These are phyloP conservation scores for Colletotrichum noveboracense DNA, from an alignment of 2,329 filamentous ascomycete genomes.

Conservation along the genomic window DNA sequence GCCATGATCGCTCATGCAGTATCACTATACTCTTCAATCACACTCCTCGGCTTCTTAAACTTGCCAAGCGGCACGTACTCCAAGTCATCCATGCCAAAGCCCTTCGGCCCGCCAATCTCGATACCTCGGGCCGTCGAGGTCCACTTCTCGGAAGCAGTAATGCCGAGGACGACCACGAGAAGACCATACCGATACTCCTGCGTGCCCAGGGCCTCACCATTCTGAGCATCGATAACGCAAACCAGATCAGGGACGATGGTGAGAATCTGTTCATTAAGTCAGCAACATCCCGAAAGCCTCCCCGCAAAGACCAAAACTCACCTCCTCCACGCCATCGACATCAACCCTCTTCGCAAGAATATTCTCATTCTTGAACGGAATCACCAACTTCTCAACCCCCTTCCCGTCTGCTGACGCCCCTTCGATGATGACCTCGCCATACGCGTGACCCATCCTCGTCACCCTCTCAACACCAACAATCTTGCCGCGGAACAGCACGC, in stretches of 20 bases:
- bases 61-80: slow-evolving; percentile 44
- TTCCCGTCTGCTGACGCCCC: slow-evolving; percentile 27
- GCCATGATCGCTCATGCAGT: neutral
- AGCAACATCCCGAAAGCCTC: neutral
- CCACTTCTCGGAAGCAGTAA: slow-evolving; percentile 50
- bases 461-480: slow-evolving; percentile 64
- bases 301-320: neutral
- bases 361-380: slow-evolving; percentile 79
- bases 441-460: slow-evolving; percentile 61
- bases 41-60: slow-evolving; percentile 35
- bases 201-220: slow-evolving; percentile 60
- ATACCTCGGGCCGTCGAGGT: slow-evolving; percentile 39
- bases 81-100: slow-evolving; percentile 46
- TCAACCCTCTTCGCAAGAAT: slow-evolving; percentile 57
- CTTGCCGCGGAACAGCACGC: slow-evolving; percentile 66
- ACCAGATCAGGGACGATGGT: slow-evolving; percentile 63
- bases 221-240: slow-evolving; percentile 59
- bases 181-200: slow-evolving; percentile 62
- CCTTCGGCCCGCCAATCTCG: slow-evolving; percentile 54
- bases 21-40: slow-evolving; percentile 53
- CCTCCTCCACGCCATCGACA: slow-evolving; percentile 33
- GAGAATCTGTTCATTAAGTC: slow-evolving; percentile 43
- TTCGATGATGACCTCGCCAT: slow-evolving; percentile 64
- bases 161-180: slow-evolving; percentile 53
- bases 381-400: slow-evolving; percentile 54